These are phyloP conservation scores for Mycena citricolor DNA, from an alignment of 1,284 basidiomycete genomes.

Conservation along the genomic window DNA sequence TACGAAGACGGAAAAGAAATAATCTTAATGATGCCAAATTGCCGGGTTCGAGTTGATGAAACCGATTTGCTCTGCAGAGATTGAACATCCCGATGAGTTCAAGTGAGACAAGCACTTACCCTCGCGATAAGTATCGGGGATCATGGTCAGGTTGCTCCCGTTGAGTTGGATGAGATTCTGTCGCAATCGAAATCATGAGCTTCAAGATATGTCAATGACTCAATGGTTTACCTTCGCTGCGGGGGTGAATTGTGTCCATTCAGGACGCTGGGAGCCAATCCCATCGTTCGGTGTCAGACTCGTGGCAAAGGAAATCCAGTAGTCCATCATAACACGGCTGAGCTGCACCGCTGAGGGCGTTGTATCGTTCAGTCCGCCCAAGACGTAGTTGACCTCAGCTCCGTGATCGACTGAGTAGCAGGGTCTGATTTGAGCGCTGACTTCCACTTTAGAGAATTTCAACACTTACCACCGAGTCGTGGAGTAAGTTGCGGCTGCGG, in stretches of 20 bases:
- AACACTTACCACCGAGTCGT: slow-evolving; percentile 3
- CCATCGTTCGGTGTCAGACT: slow-evolving; percentile 27
- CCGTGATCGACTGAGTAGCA: slow-evolving; percentile 4
- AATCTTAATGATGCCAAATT: slow-evolving; percentile 18
- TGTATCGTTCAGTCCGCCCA: slow-evolving; percentile 22
- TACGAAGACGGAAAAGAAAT: too few species aligned
- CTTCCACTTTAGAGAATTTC: too few species aligned
- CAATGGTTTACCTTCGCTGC: slow-evolving; percentile 2
- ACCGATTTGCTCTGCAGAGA: slow-evolving; percentile 5
- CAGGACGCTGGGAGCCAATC: slow-evolving; percentile 15
- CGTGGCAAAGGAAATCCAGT: slow-evolving; percentile 33
- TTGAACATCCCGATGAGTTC: not conserved
- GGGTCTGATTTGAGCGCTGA: not conserved
- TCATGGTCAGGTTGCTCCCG: slow-evolving; percentile 35
- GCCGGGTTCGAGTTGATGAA: slow-evolving; percentile 18
- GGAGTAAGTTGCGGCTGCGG: slow-evolving; percentile 27
- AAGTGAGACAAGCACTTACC: too few species aligned
- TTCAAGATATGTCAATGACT: not conserved
- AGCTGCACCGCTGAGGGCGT: slow-evolving; percentile 18
- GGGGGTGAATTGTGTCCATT: slow-evolving; percentile 13
- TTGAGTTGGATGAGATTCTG: slow-evolving; percentile 41
- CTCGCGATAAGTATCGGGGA: slow-evolving; percentile 37
- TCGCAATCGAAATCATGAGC: not conserved
- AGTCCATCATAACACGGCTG: slow-evolving; percentile 26
- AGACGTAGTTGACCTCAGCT: slow-evolving; percentile 12